Evolutionary conservation across 2,329 filamentous ascomycete species (phyloP).

Genomic region (Exophiala calicioides): DNA sequence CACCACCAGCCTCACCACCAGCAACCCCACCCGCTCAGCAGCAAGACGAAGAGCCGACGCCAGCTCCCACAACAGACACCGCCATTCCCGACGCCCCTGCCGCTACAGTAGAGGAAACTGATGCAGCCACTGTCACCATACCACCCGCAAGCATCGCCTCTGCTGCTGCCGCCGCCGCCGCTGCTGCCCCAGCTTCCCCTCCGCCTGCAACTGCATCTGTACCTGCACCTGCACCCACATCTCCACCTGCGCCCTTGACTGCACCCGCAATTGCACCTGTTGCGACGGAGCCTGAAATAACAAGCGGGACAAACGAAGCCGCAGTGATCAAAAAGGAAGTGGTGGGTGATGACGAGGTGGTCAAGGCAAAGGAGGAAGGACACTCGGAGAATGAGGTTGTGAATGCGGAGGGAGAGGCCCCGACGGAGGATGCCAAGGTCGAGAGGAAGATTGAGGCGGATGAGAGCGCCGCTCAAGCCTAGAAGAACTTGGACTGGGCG

Average conservation of each 20-base stretch:
- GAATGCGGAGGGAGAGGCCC: slow-evolving; percentile 37
- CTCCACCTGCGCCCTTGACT: no score
- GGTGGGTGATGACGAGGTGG: slow-evolving; percentile 29
- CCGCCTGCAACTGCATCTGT: no score
- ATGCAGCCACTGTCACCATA: no score
- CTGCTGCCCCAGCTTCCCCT: no score
- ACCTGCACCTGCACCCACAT: no score
- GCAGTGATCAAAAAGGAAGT: slow-evolving; percentile 31
- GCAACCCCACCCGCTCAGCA: slow-evolving; percentile 10
- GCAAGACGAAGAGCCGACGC: slow-evolving; percentile 10
- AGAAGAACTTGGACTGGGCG: no score
- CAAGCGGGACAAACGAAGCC: no score
- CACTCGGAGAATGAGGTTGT: slow-evolving; percentile 31
- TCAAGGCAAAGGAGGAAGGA: slow-evolving; percentile 37
- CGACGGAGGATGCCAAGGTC: slow-evolving; percentile 27
- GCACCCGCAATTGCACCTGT: slow-evolving; percentile 21
- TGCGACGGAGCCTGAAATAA: slow-evolving; percentile 22
- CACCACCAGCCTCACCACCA: slow-evolving; percentile 32
- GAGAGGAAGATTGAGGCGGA: slow-evolving; percentile 15
- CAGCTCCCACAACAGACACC: slow-evolving; percentile 4
- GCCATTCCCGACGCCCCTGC: slow-evolving; percentile 13
- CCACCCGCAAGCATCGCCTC: no score
- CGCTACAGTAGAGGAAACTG: slow-evolving; percentile 14
- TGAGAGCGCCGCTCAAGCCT: slow-evolving; percentile 7
- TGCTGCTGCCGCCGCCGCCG: no score